Evolutionary conservation across 2,329 filamentous ascomycete species (phyloP), one percentile per base, ranked within the genome.

Genomic region (Phialemoniopsis sp.): DNA sequence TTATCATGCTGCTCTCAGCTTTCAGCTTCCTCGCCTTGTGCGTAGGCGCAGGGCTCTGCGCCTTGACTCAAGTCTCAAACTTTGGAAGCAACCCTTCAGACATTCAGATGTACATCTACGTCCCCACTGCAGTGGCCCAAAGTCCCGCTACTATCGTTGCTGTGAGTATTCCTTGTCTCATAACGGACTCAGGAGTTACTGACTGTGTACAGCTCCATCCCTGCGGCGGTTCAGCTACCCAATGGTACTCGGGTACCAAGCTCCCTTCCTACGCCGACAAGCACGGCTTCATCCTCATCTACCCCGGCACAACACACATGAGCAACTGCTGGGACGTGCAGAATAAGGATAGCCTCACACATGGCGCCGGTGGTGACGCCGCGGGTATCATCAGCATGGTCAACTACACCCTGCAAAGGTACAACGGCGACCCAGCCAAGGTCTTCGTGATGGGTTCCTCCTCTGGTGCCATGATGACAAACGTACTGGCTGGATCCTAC

Each of bases 351-450:
- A 66, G 75, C 0, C 63, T 82, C 3, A 72, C 67, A 4, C 77
- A 78, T 48, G 64, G 74, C 40, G 76, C 73, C 8, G 76, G 77
- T 16, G 73, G 74, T 3, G 73, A 82, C 54, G 73, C 67, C 36
- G 69, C 72, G 32, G 65, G 67, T 0, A 76, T 82, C 41, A 72
- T 70, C 17, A 78, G 74, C 50, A 81, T 82, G 76, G 75, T 80
- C 34, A 62, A 57, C 30, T 80, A 76, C 48, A 64, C 73, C 4
- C 54, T 80, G n/a, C 46, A 53, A 8, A 66, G 66, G 50, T 79
- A 80, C 57, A 60, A 62, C 3, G 76, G 64, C 18, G 71, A 82
- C 49, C 49, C 66, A 21, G 60, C 51, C 44, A 66, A 64, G 39
- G 72, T 81, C 3, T 81, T 71, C 43, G 72, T 72, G 2, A 76